phyloP scores from a whole-genome alignment of 148 eudicot species.

The Silene latifolia region DNA sequence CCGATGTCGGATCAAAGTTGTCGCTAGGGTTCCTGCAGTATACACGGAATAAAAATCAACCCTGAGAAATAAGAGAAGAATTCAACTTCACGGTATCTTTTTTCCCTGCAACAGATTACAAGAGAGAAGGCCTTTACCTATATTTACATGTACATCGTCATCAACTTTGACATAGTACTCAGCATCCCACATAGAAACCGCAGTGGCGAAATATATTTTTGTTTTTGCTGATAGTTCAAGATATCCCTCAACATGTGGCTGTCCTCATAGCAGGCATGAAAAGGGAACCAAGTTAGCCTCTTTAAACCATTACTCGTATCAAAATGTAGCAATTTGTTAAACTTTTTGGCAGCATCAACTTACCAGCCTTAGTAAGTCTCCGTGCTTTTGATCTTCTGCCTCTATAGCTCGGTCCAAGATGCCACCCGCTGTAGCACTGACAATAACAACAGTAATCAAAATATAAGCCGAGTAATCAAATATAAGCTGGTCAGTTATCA shows the following conservation, averaged over 20 bases:
- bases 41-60: background rate
- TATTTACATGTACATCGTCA: conserved; percentile 86
- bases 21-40: conserved; percentile 57
- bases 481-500: background rate
- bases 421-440: conserved; percentile 81
- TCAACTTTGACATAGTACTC: conserved; percentile 86
- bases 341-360: conserved; percentile 5
- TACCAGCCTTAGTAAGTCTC: conserved; percentile 83
- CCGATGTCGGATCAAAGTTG: conserved; percentile 58
- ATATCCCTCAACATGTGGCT: conserved; percentile 89
- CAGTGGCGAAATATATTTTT: conserved; percentile 69
- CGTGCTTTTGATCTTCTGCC: conserved; percentile 85
- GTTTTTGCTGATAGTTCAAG: conserved; percentile 85
- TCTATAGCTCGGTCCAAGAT: conserved; percentile 80
- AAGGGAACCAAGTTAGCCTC: conserved; percentile 15
- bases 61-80: too few relatives aligned
- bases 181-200: conserved; percentile 79
- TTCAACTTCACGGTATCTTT: too few relatives aligned
- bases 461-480: background rate
- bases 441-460: conserved; percentile 22
- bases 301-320: background rate
- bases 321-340: background rate
- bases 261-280: conserved; percentile 13
- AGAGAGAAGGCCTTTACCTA: conserved; percentile 41
- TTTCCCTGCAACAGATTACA: too few relatives aligned